Evolutionary conservation across 768 basidiomycete genomes (phyloP), one percentile per base, ranked within the genome.

Genomic region (Pisolithus tinctorius): DNA sequence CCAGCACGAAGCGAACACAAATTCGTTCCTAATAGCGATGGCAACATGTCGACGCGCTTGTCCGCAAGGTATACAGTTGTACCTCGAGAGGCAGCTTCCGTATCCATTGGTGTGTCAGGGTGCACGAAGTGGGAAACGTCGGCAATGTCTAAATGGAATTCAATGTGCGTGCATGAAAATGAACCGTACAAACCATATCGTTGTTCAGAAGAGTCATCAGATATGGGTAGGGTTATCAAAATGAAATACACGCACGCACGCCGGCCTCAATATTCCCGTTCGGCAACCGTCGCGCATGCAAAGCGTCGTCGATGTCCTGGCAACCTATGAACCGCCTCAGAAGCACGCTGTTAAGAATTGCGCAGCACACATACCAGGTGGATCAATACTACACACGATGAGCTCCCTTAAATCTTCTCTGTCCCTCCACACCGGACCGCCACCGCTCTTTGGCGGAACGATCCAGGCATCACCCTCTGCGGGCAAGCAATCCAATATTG

Each of bases 51-150:
- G 47, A 99, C 93, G 31, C 95, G 89, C 68, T 94, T 95, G 74
- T 99, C 95, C 5, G 98, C 95, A 2, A 99, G 81, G 65, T 98
- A 99, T 1, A 99, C 95, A 0, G 95, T 98, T 4, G 95, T 97
- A 4, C 95, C 95, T 54, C 95, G 76, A 16, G 93, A 80, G n/a
- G 93, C 90, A 20, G 95, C 95, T 66, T 99, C 95, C 41, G 73
- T 84, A 58, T 99, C 95, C 93, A 99, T 98, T 0, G 94, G 83
- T 39, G 88, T 99, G 60, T 94, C 91, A 1, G 93, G 76, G 48
- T 79, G 83, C 1, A 99, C 95, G 58, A 99, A 99, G 66, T 97
- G 84, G 6, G 95, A 96, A 2, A 99, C 95, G 63, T 99, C 96
- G 51, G 95, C 95, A 56, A 99, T 99, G 64, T 99, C 94, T 98